Evolutionary conservation across 345 rosid genomes (phyloP).

Genomic region (Anastatica hierochuntica): DNA sequence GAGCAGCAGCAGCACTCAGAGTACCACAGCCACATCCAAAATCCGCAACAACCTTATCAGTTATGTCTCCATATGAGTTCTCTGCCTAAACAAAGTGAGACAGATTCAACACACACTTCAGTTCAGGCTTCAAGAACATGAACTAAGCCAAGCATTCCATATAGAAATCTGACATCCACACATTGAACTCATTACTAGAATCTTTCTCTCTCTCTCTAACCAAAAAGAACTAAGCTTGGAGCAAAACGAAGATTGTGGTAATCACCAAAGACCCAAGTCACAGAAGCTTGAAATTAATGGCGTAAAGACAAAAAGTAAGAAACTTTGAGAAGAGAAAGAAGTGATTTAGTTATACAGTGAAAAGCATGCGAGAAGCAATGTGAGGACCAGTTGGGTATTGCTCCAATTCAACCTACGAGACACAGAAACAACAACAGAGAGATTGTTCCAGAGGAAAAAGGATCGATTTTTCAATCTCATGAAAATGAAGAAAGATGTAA

Average conservation of each 20-base stretch:
- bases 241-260: background rate
- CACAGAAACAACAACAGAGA: background rate
- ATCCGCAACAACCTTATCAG: constrained; percentile 71
- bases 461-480: no score
- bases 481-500: background rate
- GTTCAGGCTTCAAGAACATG: background rate
- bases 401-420: constrained; percentile 70
- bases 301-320: background rate
- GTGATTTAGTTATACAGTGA: constrained; percentile 36
- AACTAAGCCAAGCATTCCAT: background rate
- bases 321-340: background rate
- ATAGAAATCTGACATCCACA: background rate
- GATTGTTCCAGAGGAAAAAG: background rate
- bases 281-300: background rate
- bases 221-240: background rate
- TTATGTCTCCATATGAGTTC: constrained; percentile 76
- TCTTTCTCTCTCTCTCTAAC: background rate
- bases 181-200: background rate
- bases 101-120: background rate
- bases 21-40: constrained; percentile 97
- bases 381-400: constrained; percentile 96
- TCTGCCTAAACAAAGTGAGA: constrained; percentile 54
- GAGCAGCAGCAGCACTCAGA: constrained; percentile 75
- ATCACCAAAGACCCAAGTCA: background rate
- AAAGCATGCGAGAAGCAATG: constrained; percentile 94